Conservation (phyloP, 257 asterid genomes). For the Handroanthus guayacan region DNA sequence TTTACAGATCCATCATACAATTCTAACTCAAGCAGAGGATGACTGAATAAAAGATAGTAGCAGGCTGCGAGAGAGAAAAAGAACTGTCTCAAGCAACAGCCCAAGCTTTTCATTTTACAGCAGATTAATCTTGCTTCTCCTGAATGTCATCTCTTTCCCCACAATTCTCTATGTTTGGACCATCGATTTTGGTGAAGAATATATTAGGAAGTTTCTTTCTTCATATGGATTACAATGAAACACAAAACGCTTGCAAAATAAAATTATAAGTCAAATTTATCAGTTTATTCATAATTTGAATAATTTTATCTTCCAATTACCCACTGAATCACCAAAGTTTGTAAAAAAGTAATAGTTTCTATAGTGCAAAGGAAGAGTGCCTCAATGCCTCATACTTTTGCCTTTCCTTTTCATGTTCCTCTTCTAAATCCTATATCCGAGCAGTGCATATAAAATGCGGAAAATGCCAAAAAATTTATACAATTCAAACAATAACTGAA, state of each 20-base stretch:
- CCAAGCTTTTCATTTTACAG: not conserved
- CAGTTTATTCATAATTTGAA: constrained; percentile 8
- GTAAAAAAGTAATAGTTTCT: not conserved
- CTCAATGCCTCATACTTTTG: not conserved
- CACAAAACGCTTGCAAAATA: not conserved
- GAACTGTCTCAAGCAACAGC: constrained; percentile 23
- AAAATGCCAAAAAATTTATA: not conserved
- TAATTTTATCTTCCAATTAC: not conserved
- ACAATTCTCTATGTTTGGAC: not conserved
- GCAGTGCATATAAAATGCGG: not conserved
- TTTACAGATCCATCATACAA: constrained; percentile 31
- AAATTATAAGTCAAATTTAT: not conserved
- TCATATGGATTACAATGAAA: constrained; percentile 14
- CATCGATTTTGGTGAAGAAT: not conserved
- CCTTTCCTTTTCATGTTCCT: not conserved
- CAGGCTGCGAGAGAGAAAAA: constrained; percentile 3
- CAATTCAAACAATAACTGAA: constrained; percentile 6
- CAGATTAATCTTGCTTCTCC: constrained; percentile 27
- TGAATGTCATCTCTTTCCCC: constrained; percentile 20
- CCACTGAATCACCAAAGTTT: not conserved
- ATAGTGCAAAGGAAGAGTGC: not conserved
- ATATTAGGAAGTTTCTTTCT: not conserved
- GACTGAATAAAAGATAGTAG: constrained; percentile 21
- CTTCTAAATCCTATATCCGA: not conserved
- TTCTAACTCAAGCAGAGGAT: constrained; percentile 31